These are phyloP conservation scores for Hemisphaericaspora lyxosophila DNA, from an alignment of 1,139 yeast genomes.

Conservation along the genomic window DNA sequence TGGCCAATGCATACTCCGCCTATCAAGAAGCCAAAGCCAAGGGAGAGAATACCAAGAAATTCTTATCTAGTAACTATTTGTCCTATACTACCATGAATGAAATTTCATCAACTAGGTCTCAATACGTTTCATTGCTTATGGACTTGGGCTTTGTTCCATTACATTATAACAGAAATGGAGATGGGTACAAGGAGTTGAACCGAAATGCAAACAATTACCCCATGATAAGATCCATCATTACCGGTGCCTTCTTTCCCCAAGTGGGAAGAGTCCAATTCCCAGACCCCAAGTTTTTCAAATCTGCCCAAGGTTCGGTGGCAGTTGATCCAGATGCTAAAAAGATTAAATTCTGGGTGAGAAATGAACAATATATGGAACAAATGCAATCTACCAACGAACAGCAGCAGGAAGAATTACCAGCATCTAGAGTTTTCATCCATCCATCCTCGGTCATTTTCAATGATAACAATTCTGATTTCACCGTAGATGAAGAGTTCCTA, in stretches of 20 bases:
- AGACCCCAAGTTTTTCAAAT: conserved; percentile 68
- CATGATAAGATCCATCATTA: conserved; percentile 63
- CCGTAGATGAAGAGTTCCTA: conserved; percentile 23
- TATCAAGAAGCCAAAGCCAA: conserved; percentile 37
- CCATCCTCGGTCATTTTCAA: conserved; percentile 76
- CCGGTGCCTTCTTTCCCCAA: conserved; percentile 83
- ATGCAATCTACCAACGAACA: conserved; percentile 14
- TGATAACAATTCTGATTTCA: conserved; percentile 18
- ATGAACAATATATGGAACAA: conserved; percentile 41
- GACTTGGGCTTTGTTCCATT: conserved; percentile 77
- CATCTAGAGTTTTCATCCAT: conserved; percentile 73
- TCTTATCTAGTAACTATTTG: conserved; percentile 60
- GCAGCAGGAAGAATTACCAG: conserved; percentile 38
- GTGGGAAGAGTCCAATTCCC: conserved; percentile 81
- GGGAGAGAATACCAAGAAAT: conserved; percentile 38
- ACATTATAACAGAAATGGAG: conserved; percentile 30
- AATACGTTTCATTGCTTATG: conserved; percentile 62
- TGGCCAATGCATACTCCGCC: conserved; percentile 54
- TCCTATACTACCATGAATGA: conserved; percentile 70
- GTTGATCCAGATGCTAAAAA: conserved; percentile 77
- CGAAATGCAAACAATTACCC: conserved; percentile 50
- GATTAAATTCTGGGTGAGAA: conserved; percentile 72
- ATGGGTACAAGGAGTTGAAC: conserved; percentile 30
- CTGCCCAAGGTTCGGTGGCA: conserved; percentile 77
- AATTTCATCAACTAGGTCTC: conserved; percentile 66